phyloP scores from a whole-genome alignment of 2,329 filamentous ascomycete genomes.

The Aspergillus ruber region DNA sequence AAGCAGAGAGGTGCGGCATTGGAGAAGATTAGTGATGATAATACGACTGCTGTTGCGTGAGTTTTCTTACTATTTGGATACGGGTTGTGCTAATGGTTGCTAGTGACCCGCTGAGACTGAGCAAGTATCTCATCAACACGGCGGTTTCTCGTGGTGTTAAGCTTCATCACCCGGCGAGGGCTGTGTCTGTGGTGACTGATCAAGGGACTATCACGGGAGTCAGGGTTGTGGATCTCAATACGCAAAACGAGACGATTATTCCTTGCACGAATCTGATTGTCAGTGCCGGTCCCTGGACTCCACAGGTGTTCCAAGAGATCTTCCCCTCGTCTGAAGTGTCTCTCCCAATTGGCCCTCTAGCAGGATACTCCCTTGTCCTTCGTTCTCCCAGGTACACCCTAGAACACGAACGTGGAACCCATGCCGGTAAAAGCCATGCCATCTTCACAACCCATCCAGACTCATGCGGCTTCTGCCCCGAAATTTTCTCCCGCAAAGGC shows the following conservation, averaged over 20 bases:
- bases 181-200: conserved; percentile 49
- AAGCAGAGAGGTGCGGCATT: conserved; percentile 50
- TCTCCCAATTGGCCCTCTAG: conserved; percentile 57
- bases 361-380: conserved; percentile 67
- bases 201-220: conserved; percentile 48
- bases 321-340: conserved; percentile 52
- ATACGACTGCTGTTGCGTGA: conserved; percentile 59
- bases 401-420: conserved; percentile 24
- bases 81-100: background rate
- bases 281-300: conserved; percentile 66
- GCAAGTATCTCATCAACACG: conserved; percentile 56
- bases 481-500: conserved; percentile 61
- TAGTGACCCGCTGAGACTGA: conserved; percentile 62
- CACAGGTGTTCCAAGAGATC: conserved; percentile 56
- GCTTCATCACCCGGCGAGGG: conserved; percentile 59
- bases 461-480: conserved; percentile 56
- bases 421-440: conserved; percentile 55
- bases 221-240: conserved; percentile 40
- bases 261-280: conserved; percentile 62
- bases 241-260: conserved; percentile 31
- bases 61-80: conserved; percentile 18
- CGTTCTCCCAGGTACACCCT: conserved; percentile 47
- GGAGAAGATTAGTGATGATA: conserved; percentile 56
- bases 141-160: conserved; percentile 56
- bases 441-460: conserved; percentile 57